Evolutionary conservation across 441 rosid genomes (phyloP).

Genomic region (Erodium trifolium): DNA sequence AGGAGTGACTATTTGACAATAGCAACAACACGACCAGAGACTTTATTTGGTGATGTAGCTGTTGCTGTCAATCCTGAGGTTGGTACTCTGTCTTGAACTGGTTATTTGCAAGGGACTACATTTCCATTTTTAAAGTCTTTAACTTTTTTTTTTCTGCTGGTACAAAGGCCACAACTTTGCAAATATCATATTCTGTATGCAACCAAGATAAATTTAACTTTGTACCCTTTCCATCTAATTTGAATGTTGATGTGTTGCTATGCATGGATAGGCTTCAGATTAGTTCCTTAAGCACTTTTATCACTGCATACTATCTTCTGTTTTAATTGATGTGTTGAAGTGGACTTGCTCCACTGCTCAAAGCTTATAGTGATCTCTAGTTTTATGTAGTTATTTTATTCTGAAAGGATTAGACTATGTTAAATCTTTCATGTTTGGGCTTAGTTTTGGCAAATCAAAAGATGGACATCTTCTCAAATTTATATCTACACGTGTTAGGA

Average conservation of each 20-base stretch:
- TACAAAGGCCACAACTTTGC: not conserved
- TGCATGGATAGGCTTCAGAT: not conserved
- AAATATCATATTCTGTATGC: slow-evolving; percentile 2
- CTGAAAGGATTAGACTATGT: not conserved
- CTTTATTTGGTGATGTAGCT: slow-evolving; percentile 95
- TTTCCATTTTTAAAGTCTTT: slow-evolving; percentile 1
- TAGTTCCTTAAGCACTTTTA: not conserved
- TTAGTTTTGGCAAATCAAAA: not conserved
- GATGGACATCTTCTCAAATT: not conserved
- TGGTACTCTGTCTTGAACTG: slow-evolving; percentile 10
- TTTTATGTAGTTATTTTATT: not conserved
- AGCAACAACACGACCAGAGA: slow-evolving; percentile 97
- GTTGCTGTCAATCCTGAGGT: slow-evolving; percentile 94
- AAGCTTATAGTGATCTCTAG: slow-evolving; percentile 4
- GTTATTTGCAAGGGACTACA: slow-evolving; percentile 8
- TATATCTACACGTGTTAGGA: not conserved
- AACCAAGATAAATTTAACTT: slow-evolving; percentile 3
- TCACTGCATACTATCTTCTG: not conserved
- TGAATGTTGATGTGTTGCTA: not conserved
- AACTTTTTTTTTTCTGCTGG: not conserved
- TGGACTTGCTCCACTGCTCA: not conserved
- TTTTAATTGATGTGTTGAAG: not conserved
- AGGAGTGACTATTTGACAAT: slow-evolving; percentile 83
- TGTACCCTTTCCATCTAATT: slow-evolving; percentile 5
- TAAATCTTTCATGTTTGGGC: slow-evolving; percentile 8